Evolutionary conservation across 2,329 filamentous ascomycete genomes (phyloP), one percentile per base, ranked within the genome.

Genomic region (Aspergillus latus): DNA sequence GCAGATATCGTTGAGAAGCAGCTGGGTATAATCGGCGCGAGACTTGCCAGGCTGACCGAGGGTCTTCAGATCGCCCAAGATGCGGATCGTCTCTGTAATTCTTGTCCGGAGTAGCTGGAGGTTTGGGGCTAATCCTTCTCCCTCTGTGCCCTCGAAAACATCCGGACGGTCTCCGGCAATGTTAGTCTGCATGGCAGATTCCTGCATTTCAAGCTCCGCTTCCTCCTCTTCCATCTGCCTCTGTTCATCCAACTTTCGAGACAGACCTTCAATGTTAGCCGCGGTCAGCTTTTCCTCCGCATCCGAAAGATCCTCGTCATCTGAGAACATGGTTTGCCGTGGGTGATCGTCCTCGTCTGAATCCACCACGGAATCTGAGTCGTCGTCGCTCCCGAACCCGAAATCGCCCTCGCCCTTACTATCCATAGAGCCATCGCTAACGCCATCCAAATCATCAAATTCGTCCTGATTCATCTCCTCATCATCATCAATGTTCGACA

Each of bases 201-300:
- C 90, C 69, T 92, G 85, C 70, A 97, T 77, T 73, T 99, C 94
- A 34, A 88, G 88, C 65, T 92, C 86, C 28, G 90, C 91, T 60
- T 92, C 90, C 26, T 87, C 91, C 15, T 88, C 90, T 61, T 96
- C 90, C 58, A 88, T 82, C 44, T 89, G 88, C 68, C 84, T 80
- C 69, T 94, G 80, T 67, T 84, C 80, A 71, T 99, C 93, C 56
- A 99, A 76, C 73, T 92, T 93, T 65, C 86, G 83, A 54, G 93
- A 92, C 54, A 99, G 79, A 57, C 94, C 94, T 66, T 88, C 94
- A 61, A 99, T 97, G 74, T 99, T 99, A 60, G 94, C 94, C 1
- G 92, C 92, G 50, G 91, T 99, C 64, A 99, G 82, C 72, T 87
- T 88, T 76, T 97, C 92, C 75, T 96, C 91, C 4, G 86, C 88